Percentiles rank a stretch among this genome's conserved stretches.
Evolutionary conservation across 1,284 basidiomycete genomes (phyloP).

Genomic region (Xerocomus cyaneibrunnescens): DNA sequence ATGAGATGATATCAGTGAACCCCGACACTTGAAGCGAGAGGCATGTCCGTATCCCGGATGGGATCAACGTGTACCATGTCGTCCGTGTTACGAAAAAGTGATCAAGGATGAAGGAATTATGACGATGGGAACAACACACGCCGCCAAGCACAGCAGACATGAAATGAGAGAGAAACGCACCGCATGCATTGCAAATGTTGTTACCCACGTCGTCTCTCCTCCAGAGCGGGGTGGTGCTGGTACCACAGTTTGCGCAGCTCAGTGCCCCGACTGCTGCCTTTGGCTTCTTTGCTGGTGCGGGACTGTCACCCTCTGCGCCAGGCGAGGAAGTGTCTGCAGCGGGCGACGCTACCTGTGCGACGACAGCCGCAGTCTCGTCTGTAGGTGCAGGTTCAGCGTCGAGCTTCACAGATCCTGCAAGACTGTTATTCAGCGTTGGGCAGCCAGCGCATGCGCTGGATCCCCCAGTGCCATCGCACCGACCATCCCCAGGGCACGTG

Average conservation of each 20-base stretch:
- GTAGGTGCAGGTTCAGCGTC: slow-evolving; percentile 33
- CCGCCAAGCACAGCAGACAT: slow-evolving; percentile 30
- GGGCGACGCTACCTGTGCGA: slow-evolving; percentile 22
- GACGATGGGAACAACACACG: slow-evolving; percentile 25
- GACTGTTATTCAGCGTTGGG: slow-evolving; percentile 89
- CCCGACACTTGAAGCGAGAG: slow-evolving; percentile 19
- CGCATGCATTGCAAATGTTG: slow-evolving; percentile 92
- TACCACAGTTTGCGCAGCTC: slow-evolving; percentile 89
- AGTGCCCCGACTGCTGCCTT: slow-evolving; percentile 70
- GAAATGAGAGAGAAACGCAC: slow-evolving; percentile 53
- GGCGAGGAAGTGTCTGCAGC: slow-evolving; percentile 34
- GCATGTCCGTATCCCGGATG: slow-evolving; percentile 21
- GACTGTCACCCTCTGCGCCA: slow-evolving; percentile 28
- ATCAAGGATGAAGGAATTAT: slow-evolving; percentile 15
- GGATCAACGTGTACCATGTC: slow-evolving; percentile 25
- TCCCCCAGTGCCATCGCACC: slow-evolving; percentile 94
- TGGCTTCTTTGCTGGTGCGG: slow-evolving; percentile 29
- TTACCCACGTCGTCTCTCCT: slow-evolving; percentile 91
- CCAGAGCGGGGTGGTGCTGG: slow-evolving; percentile 94
- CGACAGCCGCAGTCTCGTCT: slow-evolving; percentile 18
- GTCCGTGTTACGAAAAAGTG: slow-evolving; percentile 23
- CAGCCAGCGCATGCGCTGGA: slow-evolving; percentile 89
- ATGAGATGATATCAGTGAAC: slow-evolving; percentile 22
- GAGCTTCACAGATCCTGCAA: slow-evolving; percentile 44
- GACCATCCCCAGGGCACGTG: slow-evolving; percentile 92